A percentile compares a stretch with the other conserved stretches of the same genome.
These are phyloP conservation scores for Pestalotiopsis sp. DNA, from an alignment of 2,329 filamentous ascomycete genomes.

Conservation along the genomic window DNA sequence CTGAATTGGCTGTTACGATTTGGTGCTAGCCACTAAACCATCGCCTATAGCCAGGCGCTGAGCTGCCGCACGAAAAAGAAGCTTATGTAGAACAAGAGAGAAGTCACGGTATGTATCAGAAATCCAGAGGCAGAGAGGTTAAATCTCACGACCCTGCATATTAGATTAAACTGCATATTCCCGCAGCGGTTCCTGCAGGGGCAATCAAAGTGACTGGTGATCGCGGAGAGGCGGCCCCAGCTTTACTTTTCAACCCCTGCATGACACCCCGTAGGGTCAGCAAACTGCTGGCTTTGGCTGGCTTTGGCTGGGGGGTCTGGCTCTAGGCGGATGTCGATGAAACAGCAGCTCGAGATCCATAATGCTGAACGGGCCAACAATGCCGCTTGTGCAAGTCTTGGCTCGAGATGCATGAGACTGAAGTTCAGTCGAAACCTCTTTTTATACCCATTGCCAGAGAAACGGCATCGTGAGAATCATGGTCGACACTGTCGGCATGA, in stretches of 20 bases:
- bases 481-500: not conserved
- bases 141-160: not conserved
- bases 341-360: slow-evolving; percentile 4
- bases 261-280: not conserved
- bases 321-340: not conserved
- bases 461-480: not conserved
- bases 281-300: not conserved
- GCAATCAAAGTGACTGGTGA: not conserved
- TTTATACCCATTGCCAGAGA: not conserved
- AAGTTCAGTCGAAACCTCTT: slow-evolving; percentile 5
- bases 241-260: not conserved
- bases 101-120: not conserved
- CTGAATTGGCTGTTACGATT: not conserved
- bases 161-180: not conserved
- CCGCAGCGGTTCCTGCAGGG: not conserved
- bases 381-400: not conserved
- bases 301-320: not conserved
- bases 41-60: not conserved
- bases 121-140: not conserved
- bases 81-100: not conserved
- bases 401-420: slow-evolving; percentile 6
- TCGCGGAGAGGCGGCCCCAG: not conserved
- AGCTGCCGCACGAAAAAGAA: not conserved
- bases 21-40: not conserved
- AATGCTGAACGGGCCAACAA: not conserved